These are phyloP conservation scores for Pythium grandisporangium DNA, from an alignment of 352 stramenopile genomes.

Conservation along the genomic window DNA sequence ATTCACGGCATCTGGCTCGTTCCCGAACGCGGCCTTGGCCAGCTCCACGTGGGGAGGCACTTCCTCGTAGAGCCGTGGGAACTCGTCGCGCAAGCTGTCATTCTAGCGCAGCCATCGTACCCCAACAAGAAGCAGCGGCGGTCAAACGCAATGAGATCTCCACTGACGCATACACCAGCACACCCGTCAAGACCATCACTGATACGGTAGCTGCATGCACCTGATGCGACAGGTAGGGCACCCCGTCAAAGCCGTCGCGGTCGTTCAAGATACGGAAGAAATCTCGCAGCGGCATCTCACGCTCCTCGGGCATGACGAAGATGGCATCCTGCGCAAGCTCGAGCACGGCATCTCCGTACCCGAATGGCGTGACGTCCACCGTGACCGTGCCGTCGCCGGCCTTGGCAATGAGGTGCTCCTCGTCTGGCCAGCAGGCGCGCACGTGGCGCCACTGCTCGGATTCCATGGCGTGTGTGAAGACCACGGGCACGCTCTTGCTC, in stretches of 20 bases:
- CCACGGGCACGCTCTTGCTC: slow-evolving; percentile 66
- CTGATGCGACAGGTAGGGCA: slow-evolving; percentile 81
- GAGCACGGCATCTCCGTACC: slow-evolving; percentile 61
- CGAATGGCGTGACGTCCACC: slow-evolving; percentile 75
- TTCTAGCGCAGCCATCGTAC: slow-evolving; percentile 46
- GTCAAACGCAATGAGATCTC: background rate
- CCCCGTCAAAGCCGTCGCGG: slow-evolving; percentile 47
- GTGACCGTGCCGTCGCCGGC: slow-evolving; percentile 37
- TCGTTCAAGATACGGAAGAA: slow-evolving; percentile 45
- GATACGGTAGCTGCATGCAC: slow-evolving; percentile 10
- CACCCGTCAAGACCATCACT: no score
- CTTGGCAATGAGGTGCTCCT: slow-evolving; percentile 43
- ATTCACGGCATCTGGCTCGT: slow-evolving; percentile 89
- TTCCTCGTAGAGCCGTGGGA: slow-evolving; percentile 51
- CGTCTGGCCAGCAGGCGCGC: slow-evolving; percentile 33
- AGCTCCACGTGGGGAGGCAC: slow-evolving; percentile 51
- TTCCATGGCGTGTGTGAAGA: slow-evolving; percentile 61
- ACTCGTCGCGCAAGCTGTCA: slow-evolving; percentile 65
- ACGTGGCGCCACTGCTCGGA: slow-evolving; percentile 40
- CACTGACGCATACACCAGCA: no score
- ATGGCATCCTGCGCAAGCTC: slow-evolving; percentile 15
- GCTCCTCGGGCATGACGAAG: slow-evolving; percentile 80
- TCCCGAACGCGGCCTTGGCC: slow-evolving; percentile 61
- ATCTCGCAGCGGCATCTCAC: slow-evolving; percentile 48
- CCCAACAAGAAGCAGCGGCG: no score